Percentiles rank a stretch among this genome's conserved stretches.
Evolutionary conservation across 495 filamentous ascomycete species (phyloP).

Genomic region (Podospora fimiseda): DNA sequence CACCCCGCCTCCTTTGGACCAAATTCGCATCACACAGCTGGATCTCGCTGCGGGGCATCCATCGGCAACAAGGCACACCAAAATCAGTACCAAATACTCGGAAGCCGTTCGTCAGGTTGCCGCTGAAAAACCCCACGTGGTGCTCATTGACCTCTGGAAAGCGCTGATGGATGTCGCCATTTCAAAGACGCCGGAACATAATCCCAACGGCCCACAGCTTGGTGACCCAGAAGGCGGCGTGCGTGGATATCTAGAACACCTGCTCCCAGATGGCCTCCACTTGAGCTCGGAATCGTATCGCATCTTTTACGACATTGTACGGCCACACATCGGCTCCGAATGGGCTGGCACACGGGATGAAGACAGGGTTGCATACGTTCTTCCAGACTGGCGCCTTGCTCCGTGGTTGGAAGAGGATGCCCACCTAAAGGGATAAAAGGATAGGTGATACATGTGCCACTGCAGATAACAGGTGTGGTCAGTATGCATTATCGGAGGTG

Average conservation of each 20-base stretch:
- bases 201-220: conserved; percentile 32
- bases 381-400: conserved; percentile 40
- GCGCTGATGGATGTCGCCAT: conserved; percentile 58
- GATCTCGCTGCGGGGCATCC: conserved; percentile 46
- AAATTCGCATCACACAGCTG: conserved; percentile 54
- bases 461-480: no score
- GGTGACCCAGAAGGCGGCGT: conserved; percentile 38
- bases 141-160: conserved; percentile 69
- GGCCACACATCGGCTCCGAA: conserved; percentile 34
- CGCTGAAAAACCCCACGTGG: conserved; percentile 49
- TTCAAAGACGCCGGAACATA: conserved; percentile 32
- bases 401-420: conserved; percentile 30
- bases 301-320: conserved; percentile 41
- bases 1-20: conserved; percentile 73
- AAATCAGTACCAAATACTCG: conserved; percentile 62
- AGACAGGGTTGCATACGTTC: conserved; percentile 26
- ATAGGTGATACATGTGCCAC: no score
- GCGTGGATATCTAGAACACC: conserved; percentile 38
- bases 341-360: conserved; percentile 26
- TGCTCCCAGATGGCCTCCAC: conserved; percentile 50
- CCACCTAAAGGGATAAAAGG: conserved; percentile 9
- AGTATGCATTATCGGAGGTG: no score
- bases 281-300: conserved; percentile 46
- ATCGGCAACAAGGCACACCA: conserved; percentile 53
- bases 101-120: conserved; percentile 62